Conservation (phyloP, 208 protist species). For the Trypanosoma mega region DNA sequence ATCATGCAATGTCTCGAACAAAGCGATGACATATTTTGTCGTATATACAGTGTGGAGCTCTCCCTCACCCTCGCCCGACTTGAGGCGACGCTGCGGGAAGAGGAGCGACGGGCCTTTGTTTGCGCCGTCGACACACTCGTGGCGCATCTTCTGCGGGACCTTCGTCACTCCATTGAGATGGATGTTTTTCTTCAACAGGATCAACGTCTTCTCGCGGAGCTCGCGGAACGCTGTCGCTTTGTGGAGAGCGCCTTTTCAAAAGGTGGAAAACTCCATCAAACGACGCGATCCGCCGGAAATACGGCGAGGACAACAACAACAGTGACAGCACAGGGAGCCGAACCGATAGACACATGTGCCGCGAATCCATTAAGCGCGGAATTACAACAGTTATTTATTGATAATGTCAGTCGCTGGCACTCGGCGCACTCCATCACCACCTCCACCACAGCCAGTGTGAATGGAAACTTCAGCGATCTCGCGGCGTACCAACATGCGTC, state of each 20-base stretch:
- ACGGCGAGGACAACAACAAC: too few species aligned
- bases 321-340: too few species aligned
- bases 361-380: too few species aligned
- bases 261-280: too few species aligned
- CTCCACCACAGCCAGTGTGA: neutral
- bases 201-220: constrained; percentile 33
- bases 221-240: constrained; percentile 42
- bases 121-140: constrained; percentile 62
- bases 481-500: neutral
- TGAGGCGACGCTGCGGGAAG: constrained; percentile 57
- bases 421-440: neutral
- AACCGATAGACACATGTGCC: too few species aligned
- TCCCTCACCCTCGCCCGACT: constrained; percentile 65
- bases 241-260: constrained; percentile 31
- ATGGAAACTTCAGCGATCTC: neutral
- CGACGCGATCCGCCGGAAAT: too few species aligned
- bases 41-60: constrained; percentile 77
- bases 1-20: constrained; percentile 57
- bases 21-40: constrained; percentile 22
- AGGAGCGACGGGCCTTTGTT: constrained; percentile 75
- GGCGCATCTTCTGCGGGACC: constrained; percentile 34
- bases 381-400: too few species aligned
- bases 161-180: constrained; percentile 40
- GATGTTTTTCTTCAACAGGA: constrained; percentile 39
- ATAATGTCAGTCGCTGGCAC: too few species aligned